Percentiles rank a stretch among this genome's conserved stretches.
These are phyloP conservation scores for Sporothrix sp. DNA, from an alignment of 2,329 filamentous ascomycete species.

Conservation along the genomic window DNA sequence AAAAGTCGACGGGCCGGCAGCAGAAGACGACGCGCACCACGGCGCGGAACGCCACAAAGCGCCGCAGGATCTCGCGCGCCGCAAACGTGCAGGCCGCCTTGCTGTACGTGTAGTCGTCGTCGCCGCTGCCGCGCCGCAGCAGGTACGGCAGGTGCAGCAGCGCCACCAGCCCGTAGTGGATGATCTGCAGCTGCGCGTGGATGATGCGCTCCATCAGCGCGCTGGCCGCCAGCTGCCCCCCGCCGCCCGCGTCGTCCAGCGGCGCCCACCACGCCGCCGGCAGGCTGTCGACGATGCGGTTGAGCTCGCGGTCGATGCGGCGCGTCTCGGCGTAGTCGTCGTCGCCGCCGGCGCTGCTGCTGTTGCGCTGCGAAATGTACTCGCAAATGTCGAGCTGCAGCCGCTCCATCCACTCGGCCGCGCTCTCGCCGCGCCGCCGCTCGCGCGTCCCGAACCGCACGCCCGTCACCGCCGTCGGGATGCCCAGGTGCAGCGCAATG, in stretches of 20 bases:
- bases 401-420: conserved; percentile 24
- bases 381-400: conserved; percentile 26
- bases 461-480: conserved; percentile 8
- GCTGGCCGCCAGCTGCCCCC: neutral
- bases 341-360: neutral
- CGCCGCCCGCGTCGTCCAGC: neutral
- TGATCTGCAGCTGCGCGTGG: conserved; percentile 25
- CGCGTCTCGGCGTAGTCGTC: conserved; percentile 22
- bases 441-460: neutral
- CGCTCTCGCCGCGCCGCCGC: neutral
- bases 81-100: conserved; percentile 31
- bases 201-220: conserved; percentile 11
- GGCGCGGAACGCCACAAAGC: conserved; percentile 29
- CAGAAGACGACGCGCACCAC: conserved; percentile 24
- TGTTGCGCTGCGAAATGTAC: conserved; percentile 28
- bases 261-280: conserved; percentile 33
- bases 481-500: conserved; percentile 36
- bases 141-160: conserved; percentile 28
- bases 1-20: conserved; percentile 34
- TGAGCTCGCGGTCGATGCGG: conserved; percentile 30
- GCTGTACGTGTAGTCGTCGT: conserved; percentile 27
- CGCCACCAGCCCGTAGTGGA: conserved; percentile 32
- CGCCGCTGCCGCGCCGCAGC: neutral
- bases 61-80: conserved; percentile 32
- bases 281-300: conserved; percentile 28